These are phyloP conservation scores for Pisolithus albus DNA, from an alignment of 768 basidiomycete species.

Conservation along the genomic window DNA sequence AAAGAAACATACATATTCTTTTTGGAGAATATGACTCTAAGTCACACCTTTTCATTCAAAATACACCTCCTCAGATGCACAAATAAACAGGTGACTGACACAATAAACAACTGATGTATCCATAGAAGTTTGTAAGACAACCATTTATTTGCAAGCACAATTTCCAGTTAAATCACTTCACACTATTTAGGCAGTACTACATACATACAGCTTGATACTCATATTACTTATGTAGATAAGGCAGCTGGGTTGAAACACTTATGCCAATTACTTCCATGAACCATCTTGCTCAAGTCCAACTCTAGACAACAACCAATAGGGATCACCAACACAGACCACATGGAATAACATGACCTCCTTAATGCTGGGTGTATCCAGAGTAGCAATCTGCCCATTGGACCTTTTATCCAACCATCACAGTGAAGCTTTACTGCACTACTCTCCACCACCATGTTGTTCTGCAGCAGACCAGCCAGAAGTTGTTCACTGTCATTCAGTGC, in stretches of 20 bases:
- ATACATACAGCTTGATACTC: too few relatives aligned
- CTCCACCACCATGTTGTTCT: not conserved
- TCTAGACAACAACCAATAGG: not conserved
- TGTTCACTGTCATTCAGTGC: not conserved
- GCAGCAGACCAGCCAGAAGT: not conserved
- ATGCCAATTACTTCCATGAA: not conserved
- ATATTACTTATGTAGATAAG: not conserved
- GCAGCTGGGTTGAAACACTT: not conserved
- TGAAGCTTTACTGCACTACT: not conserved
- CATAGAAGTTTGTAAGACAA: too few relatives aligned
- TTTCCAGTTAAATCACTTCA: too few relatives aligned
- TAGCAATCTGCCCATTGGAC: not conserved
- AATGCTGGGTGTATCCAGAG: not conserved
- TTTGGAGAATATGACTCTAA: too few relatives aligned
- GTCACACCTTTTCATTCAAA: too few relatives aligned
- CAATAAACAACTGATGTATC: too few relatives aligned
- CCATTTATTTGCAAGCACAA: too few relatives aligned
- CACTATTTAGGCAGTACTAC: too few relatives aligned
- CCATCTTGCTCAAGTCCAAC: conserved; percentile 2
- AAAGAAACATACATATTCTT: too few relatives aligned
- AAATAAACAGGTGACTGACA: too few relatives aligned
- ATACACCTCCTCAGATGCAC: too few relatives aligned
- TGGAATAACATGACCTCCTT: not conserved
- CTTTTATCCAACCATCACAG: conserved; percentile 5
- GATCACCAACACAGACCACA: not conserved